phyloP scores from a whole-genome alignment of 805 yeast species.

The Teunomyces stri region DNA sequence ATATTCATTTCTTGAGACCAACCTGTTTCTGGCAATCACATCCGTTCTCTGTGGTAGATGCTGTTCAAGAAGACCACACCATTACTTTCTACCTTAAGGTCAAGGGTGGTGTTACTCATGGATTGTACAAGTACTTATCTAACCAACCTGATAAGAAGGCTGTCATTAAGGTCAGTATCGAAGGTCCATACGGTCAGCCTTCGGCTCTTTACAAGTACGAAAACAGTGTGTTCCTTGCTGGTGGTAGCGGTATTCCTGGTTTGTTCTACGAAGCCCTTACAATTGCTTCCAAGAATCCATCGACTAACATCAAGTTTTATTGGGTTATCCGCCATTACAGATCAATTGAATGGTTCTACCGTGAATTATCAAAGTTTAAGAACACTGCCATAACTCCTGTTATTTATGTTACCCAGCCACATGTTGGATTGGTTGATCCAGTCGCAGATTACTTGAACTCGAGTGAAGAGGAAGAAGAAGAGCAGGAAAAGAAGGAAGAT shows the following conservation, averaged over 20 bases:
- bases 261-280: constrained; percentile 30
- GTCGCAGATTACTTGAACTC: constrained; percentile 6
- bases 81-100: constrained; percentile 27
- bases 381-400: constrained; percentile 33
- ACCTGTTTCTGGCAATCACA: constrained; percentile 66
- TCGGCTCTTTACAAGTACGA: constrained; percentile 31
- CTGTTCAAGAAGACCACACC: constrained; percentile 29
- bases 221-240: constrained; percentile 28
- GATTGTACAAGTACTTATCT: constrained; percentile 31
- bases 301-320: constrained; percentile 24
- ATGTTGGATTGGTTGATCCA: constrained; percentile 13
- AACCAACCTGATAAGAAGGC: constrained; percentile 32
- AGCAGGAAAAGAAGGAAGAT: constrained; percentile 13
- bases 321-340: constrained; percentile 42
- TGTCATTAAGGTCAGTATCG: constrained; percentile 29
- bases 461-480: constrained; percentile 11
- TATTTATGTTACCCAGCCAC: constrained; percentile 42
- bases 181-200: constrained; percentile 41
- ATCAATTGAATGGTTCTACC: constrained; percentile 39
- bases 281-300: constrained; percentile 15
- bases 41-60: constrained; percentile 62
- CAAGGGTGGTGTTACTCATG: constrained; percentile 40
- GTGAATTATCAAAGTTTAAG: constrained; percentile 33
- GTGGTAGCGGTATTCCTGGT: constrained; percentile 45
- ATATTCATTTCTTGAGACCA: constrained; percentile 53